Percentiles rank a stretch among this genome's conserved stretches.
Evolutionary conservation across 352 stramenopile species (phyloP).

Genomic region (Globisporangium recalcitrans): DNA sequence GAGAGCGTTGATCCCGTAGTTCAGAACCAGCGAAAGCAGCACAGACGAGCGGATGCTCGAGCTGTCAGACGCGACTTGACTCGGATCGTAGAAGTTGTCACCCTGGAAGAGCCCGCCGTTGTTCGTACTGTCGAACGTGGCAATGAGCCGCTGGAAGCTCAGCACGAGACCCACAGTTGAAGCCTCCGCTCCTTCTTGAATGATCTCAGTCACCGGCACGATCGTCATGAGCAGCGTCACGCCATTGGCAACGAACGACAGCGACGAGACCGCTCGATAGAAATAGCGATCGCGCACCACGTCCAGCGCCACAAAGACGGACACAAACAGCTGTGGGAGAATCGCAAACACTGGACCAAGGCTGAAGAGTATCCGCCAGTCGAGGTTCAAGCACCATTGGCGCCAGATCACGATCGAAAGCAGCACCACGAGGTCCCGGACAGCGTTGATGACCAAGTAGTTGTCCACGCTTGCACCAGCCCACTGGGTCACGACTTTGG

Average conservation of each 20-base stretch:
- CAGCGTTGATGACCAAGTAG: constrained; percentile 16
- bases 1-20: constrained; percentile 41
- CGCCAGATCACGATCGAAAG: constrained; percentile 31
- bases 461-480: constrained; percentile 19
- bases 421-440: constrained; percentile 22
- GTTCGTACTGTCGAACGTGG: constrained; percentile 34
- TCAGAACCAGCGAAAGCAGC: constrained; percentile 28
- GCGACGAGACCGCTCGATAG: constrained; percentile 24
- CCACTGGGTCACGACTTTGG: constrained; percentile 23
- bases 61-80: constrained; percentile 25
- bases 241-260: constrained; percentile 17
- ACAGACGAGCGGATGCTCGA: constrained; percentile 25
- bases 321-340: constrained; percentile 22
- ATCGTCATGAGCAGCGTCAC: constrained; percentile 26
- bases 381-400: constrained; percentile 35
- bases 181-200: constrained; percentile 45
- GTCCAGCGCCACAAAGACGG: constrained; percentile 25
- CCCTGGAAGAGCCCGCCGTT: constrained; percentile 35
- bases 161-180: constrained; percentile 47
- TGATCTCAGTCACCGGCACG: constrained; percentile 53
- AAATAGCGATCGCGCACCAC: constrained; percentile 25
- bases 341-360: constrained; percentile 23
- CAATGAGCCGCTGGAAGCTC: constrained; percentile 47
- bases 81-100: constrained; percentile 26
- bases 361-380: constrained; percentile 35